A percentile compares a stretch with the other conserved stretches of the same genome.
Conservation (phyloP, 805 yeast species). For the Kluyveromyces siamensis region DNA sequence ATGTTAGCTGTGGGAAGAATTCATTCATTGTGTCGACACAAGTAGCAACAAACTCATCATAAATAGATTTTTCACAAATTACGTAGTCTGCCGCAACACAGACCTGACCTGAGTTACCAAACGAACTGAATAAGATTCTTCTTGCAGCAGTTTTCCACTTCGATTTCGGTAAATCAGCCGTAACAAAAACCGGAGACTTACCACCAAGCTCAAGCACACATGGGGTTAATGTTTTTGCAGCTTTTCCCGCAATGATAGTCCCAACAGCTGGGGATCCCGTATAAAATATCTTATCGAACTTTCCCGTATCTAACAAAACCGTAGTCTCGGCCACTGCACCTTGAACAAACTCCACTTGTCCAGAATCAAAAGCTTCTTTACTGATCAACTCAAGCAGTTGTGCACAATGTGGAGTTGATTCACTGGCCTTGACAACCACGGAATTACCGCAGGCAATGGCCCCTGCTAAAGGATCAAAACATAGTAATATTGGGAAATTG, state of each 20-base stretch:
- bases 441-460: slow-evolving; percentile 84
- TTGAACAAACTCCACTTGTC: slow-evolving; percentile 52
- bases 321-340: slow-evolving; percentile 66
- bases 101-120: slow-evolving; percentile 79
- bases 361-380: slow-evolving; percentile 42
- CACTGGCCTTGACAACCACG: slow-evolving; percentile 70
- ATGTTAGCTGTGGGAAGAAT: slow-evolving; percentile 35
- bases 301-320: slow-evolving; percentile 42
- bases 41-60: slow-evolving; percentile 40
- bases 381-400: slow-evolving; percentile 48
- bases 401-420: slow-evolving; percentile 56
- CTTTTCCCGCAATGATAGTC: slow-evolving; percentile 63
- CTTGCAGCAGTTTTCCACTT: slow-evolving; percentile 41
- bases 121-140: slow-evolving; percentile 71
- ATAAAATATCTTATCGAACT: slow-evolving; percentile 74
- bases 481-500: slow-evolving; percentile 44
- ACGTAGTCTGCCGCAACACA: slow-evolving; percentile 87
- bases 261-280: slow-evolving; percentile 82
- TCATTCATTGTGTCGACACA: slow-evolving; percentile 33
- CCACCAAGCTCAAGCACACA: slow-evolving; percentile 82
- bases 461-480: slow-evolving; percentile 59
- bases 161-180: slow-evolving; percentile 38
- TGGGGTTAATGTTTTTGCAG: slow-evolving; percentile 82
- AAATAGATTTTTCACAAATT: slow-evolving; percentile 51
- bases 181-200: slow-evolving; percentile 74